Percentiles rank a stretch among this genome's conserved stretches.
Evolutionary conservation across 1,284 basidiomycete genomes (phyloP).

Genomic region (Pisolithus thermaeus): DNA sequence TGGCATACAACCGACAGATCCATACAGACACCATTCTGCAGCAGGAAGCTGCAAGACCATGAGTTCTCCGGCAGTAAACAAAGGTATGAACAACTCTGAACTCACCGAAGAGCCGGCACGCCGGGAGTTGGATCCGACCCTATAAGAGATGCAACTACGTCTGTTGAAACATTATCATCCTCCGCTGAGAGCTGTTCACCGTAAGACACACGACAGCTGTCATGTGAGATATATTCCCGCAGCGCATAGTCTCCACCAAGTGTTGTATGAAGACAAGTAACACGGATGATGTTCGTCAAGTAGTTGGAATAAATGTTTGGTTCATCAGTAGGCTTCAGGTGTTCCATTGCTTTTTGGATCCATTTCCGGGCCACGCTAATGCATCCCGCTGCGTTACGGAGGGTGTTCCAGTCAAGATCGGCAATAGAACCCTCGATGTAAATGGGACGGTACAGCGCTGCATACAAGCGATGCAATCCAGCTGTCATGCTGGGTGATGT

Average conservation of each 20-base stretch:
- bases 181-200: not conserved
- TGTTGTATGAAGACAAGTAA: slow-evolving; percentile 23
- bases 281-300: slow-evolving; percentile 29
- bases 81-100: slow-evolving; percentile 1
- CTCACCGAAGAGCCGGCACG: not conserved
- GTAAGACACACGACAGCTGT: not conserved
- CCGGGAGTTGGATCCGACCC: not conserved
- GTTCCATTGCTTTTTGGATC: slow-evolving; percentile 33
- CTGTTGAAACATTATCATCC: not conserved
- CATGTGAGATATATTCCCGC: slow-evolving; percentile 10
- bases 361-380: slow-evolving; percentile 36
- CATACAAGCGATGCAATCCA: slow-evolving; percentile 36
- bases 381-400: slow-evolving; percentile 32
- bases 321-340: slow-evolving; percentile 9
- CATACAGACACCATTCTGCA: slow-evolving; percentile 13
- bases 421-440: slow-evolving; percentile 33
- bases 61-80: too few species aligned
- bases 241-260: slow-evolving; percentile 22
- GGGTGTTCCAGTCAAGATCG: slow-evolving; percentile 26
- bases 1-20: slow-evolving; percentile 42
- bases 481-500: not conserved
- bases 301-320: slow-evolving; percentile 7
- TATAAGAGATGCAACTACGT: too few species aligned
- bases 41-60: not conserved
- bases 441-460: slow-evolving; percentile 34